Evolutionary conservation across 441 rosid species (phyloP).

Genomic region (Lepidium campestre): DNA sequence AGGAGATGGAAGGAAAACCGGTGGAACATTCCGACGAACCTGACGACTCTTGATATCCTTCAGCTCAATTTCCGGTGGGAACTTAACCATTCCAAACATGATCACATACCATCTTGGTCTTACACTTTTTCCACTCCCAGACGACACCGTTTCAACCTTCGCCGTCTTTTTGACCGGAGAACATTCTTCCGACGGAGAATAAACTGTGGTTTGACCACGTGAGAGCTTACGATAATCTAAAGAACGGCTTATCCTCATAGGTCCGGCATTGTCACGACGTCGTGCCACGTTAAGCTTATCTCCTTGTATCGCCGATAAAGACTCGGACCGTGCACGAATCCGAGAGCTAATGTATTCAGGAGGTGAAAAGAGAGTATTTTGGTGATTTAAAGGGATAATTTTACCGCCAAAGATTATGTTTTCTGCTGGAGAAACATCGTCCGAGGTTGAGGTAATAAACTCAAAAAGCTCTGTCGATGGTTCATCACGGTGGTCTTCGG

Average conservation of each 20-base stretch:
- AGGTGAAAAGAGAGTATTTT: slow-evolving; percentile 14
- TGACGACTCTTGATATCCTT: slow-evolving; percentile 72
- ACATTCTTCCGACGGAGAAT: background rate
- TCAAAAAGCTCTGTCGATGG: slow-evolving; percentile 47
- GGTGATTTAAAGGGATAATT: slow-evolving; percentile 50
- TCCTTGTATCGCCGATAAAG: slow-evolving; percentile 41
- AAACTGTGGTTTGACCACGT: slow-evolving; percentile 20
- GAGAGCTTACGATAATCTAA: slow-evolving; percentile 41
- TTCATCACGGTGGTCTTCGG: slow-evolving; percentile 27
- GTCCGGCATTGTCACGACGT: slow-evolving; percentile 18
- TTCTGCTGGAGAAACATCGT: slow-evolving; percentile 68
- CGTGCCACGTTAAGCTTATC: slow-evolving; percentile 5
- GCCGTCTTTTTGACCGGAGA: slow-evolving; percentile 26
- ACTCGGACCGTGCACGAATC: slow-evolving; percentile 49
- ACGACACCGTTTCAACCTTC: slow-evolving; percentile 22
- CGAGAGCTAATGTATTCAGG: background rate
- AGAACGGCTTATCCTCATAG: slow-evolving; percentile 61
- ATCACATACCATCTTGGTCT: slow-evolving; percentile 67
- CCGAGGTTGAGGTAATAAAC: slow-evolving; percentile 43
- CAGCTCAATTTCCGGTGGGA: slow-evolving; percentile 62
- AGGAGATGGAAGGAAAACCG: slow-evolving; percentile 36
- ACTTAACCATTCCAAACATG: slow-evolving; percentile 63
- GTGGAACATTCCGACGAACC: slow-evolving; percentile 42
- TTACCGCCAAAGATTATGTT: slow-evolving; percentile 70
- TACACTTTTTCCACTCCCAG: slow-evolving; percentile 19